phyloP scores from a whole-genome alignment of 1,139 yeast genomes.

The Saccharomyces hybrid region DNA sequence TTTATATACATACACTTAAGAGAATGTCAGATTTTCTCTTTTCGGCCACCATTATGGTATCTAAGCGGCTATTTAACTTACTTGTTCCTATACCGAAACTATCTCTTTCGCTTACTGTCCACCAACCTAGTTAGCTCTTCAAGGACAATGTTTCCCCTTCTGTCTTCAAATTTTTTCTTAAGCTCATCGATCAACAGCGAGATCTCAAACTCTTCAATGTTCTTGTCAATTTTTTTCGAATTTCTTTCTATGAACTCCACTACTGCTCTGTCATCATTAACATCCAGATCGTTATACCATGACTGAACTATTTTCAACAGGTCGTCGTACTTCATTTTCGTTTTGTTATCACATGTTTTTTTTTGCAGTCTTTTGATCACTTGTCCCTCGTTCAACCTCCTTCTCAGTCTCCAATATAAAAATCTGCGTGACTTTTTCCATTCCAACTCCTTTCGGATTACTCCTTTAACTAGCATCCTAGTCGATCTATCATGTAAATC shows the following conservation, averaged over 20 bases:
- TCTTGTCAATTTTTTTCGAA: constrained; percentile 54
- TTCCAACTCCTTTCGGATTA: constrained; percentile 72
- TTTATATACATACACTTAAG: not conserved
- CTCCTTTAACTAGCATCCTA: constrained; percentile 73
- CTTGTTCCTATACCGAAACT: not conserved
- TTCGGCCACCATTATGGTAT: not conserved
- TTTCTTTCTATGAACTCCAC: constrained; percentile 82
- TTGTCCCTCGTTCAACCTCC: constrained; percentile 91
- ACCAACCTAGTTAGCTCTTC: not conserved
- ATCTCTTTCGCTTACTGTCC: not conserved
- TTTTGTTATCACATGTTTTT: constrained; percentile 51
- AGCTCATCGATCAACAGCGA: not conserved
- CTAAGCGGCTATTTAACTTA: not conserved
- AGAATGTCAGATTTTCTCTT: too few species aligned
- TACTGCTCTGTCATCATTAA: constrained; percentile 67
- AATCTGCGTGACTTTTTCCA: constrained; percentile 87
- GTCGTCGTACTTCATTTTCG: constrained; percentile 79
- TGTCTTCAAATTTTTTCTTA: not conserved
- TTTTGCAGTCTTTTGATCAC: constrained; percentile 67
- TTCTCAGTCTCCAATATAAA: constrained; percentile 98
- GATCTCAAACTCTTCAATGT: constrained; percentile 55
- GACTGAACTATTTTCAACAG: constrained; percentile 46
- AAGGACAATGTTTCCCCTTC: not conserved
- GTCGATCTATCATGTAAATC: constrained; percentile 88
- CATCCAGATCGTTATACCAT: constrained; percentile 66